phyloP scores from a whole-genome alignment of 768 basidiomycete genomes.

The Kwoniella pini region DNA sequence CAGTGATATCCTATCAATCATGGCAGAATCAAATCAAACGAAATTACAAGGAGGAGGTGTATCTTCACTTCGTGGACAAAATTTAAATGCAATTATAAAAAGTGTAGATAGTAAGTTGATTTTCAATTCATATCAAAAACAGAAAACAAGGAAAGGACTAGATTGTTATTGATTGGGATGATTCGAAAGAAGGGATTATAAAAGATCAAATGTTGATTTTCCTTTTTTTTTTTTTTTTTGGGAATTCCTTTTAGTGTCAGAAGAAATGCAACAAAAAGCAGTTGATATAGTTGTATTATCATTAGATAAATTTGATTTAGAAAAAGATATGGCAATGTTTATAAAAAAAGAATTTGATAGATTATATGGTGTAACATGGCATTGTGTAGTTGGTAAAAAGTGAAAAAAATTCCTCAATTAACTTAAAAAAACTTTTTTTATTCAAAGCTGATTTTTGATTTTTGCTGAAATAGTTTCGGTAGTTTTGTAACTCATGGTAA shows the following conservation, averaged over 20 bases:
- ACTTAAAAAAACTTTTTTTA: too few species aligned
- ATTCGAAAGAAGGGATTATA: too few species aligned
- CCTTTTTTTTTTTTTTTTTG: neutral
- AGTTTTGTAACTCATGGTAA: slow-evolving; percentile 95
- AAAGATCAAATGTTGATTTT: too few species aligned
- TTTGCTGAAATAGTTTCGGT: slow-evolving; percentile 64
- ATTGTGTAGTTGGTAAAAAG: slow-evolving; percentile 97
- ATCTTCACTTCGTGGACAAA: slow-evolving; percentile 11
- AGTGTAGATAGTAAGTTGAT: slow-evolving; percentile 72
- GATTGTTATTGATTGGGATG: too few species aligned
- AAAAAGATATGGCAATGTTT: slow-evolving; percentile 96
- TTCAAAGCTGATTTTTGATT: too few species aligned
- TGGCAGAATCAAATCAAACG: neutral
- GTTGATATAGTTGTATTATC: slow-evolving; percentile 84
- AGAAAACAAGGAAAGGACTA: too few species aligned
- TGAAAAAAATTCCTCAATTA: too few species aligned
- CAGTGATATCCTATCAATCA: neutral
- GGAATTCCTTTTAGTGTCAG: slow-evolving; percentile 61
- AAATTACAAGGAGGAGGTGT: neutral
- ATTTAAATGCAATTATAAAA: slow-evolving; percentile 81
- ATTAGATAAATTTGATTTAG: slow-evolving; percentile 87
- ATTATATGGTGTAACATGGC: slow-evolving; percentile 92
- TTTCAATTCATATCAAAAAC: neutral
- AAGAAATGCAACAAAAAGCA: slow-evolving; percentile 93
- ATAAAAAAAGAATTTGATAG: slow-evolving; percentile 98